Evolutionary conservation across 352 stramenopile species (phyloP).

Genomic region (Globisporangium nunn): DNA sequence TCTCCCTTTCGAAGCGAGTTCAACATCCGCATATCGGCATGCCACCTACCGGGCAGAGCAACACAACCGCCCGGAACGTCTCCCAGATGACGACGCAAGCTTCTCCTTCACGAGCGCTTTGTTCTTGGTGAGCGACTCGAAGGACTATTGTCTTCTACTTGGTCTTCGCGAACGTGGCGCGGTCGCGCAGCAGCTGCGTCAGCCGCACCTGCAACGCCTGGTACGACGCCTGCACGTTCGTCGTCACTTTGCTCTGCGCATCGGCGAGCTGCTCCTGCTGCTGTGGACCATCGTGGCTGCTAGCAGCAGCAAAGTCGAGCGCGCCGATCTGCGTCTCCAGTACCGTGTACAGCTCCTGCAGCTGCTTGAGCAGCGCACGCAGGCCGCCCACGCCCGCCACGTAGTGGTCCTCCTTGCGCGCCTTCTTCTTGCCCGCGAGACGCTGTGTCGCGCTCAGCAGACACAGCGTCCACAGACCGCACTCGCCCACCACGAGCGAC

Average conservation of each 20-base stretch:
- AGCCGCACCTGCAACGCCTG: constrained; percentile 25
- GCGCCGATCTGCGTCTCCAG: constrained; percentile 32
- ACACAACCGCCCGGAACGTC: no score
- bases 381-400: constrained; percentile 21
- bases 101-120: no score
- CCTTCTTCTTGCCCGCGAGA: constrained; percentile 47
- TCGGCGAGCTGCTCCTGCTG: constrained; percentile 7
- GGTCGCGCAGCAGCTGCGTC: constrained; percentile 26
- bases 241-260: constrained; percentile 21
- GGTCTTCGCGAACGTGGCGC: constrained; percentile 9
- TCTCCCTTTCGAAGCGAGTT: no score
- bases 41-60: no score
- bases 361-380: constrained; percentile 49
- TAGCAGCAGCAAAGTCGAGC: constrained; percentile 17
- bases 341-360: constrained; percentile 37
- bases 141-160: constrained; percentile 1
- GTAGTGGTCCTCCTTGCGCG: constrained; percentile 52
- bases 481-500: constrained; percentile 50
- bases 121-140: no score
- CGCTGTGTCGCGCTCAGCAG: constrained; percentile 39
- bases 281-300: not conserved
- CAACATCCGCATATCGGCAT: no score
- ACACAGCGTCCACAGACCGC: constrained; percentile 45
- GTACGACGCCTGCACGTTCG: constrained; percentile 38
- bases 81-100: no score